A percentile compares a stretch with the other conserved stretches of the same genome.
phyloP scores from a whole-genome alignment of 1,139 yeast genomes.

The Suhomyces ambrosiae region DNA sequence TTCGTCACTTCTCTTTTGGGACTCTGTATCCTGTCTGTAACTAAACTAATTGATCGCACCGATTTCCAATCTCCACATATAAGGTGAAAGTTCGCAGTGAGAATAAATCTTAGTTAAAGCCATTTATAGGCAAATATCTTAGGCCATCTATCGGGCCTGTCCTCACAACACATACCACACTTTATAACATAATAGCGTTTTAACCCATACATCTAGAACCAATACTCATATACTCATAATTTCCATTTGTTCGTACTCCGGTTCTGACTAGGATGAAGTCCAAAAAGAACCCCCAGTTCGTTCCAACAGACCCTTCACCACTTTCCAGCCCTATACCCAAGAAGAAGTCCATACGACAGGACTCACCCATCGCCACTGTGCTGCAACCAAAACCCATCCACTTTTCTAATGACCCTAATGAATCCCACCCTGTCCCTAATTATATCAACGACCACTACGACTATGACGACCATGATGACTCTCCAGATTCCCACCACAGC shows the following conservation, averaged over 20 bases:
- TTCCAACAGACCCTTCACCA: constrained; percentile 16
- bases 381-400: not conserved
- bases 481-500: constrained; percentile 3
- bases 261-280: constrained; percentile 2
- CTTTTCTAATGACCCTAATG: not conserved
- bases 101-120: not conserved
- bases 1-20: no score
- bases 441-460: constrained; percentile 11
- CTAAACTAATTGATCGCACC: not conserved
- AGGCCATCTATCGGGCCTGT: no score
- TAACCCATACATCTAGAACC: no score
- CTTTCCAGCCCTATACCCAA: constrained; percentile 12
- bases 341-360: constrained; percentile 3
- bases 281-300: constrained; percentile 11
- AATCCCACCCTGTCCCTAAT: not conserved
- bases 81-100: not conserved
- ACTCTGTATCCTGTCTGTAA: no score
- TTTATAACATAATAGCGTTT: no score
- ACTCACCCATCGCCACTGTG: not conserved
- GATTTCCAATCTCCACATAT: not conserved
- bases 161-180: no score
- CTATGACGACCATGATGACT: constrained; percentile 10
- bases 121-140: no score
- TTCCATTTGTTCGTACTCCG: no score
- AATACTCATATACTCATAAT: no score